These are phyloP conservation scores for Trichosporon faecale DNA, from an alignment of 1,284 basidiomycete species.

Conservation along the genomic window DNA sequence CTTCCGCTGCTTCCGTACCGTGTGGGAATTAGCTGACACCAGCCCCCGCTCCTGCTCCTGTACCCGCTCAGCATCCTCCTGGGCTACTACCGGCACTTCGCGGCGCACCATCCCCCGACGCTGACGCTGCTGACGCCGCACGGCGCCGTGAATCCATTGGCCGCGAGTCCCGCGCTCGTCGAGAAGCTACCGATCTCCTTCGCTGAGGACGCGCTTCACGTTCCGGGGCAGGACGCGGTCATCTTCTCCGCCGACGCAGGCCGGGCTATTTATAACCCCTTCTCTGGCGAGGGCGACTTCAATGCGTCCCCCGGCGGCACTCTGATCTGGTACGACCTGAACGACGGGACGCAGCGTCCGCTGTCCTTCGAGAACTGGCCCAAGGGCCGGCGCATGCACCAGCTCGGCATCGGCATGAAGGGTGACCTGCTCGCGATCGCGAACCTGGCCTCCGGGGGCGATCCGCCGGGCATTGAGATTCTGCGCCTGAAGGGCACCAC, in stretches of 20 bases:
- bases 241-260: slow-evolving; percentile 16
- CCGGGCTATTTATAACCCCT: slow-evolving; percentile 12
- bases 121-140: background rate
- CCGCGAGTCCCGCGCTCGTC: background rate
- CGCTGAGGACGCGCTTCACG: slow-evolving; percentile 16
- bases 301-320: background rate
- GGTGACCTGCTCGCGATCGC: slow-evolving; percentile 13
- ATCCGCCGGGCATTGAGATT: slow-evolving; percentile 14
- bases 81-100: background rate
- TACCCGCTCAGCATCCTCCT: slow-evolving; percentile 16
- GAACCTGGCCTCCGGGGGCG: slow-evolving; percentile 13
- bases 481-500: background rate
- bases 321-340: slow-evolving; percentile 10
- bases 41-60: slow-evolving; percentile 20
- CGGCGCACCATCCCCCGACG: background rate
- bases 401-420: slow-evolving; percentile 14
- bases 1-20: background rate
- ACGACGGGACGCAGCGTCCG: too few relatives aligned
- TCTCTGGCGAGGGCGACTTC: background rate
- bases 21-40: background rate
- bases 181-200: background rate
- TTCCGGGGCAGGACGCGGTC: background rate
- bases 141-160: background rate
- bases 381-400: background rate
- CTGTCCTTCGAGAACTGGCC: slow-evolving; percentile 2